Percentiles rank a stretch among this genome's conserved stretches.
These are phyloP conservation scores for Colletotrichum salicis DNA, from an alignment of 2,329 filamentous ascomycete genomes.

Conservation along the genomic window DNA sequence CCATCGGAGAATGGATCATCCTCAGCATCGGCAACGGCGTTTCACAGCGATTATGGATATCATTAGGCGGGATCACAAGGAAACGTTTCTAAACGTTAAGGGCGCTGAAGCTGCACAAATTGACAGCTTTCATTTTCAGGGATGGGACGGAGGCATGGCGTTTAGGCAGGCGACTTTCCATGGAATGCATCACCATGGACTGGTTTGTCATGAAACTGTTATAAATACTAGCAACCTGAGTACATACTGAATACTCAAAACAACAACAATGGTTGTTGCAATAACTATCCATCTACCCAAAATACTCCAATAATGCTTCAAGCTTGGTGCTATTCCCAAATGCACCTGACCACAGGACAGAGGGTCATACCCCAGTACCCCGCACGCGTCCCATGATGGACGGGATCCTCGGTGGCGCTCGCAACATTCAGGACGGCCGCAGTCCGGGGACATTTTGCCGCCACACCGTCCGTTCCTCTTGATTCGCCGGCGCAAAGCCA, in stretches of 20 bases:
- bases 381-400: constrained; percentile 32
- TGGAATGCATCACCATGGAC: constrained; percentile 10
- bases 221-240: not conserved
- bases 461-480: not conserved
- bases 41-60: not conserved
- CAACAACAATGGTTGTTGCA: not conserved
- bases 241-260: not conserved
- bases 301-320: not conserved
- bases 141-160: constrained; percentile 7
- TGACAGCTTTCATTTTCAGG: constrained; percentile 8
- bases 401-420: constrained; percentile 4
- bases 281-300: not conserved
- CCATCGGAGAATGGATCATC: not conserved
- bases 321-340: not conserved
- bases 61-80: not conserved
- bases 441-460: not conserved
- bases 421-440: not conserved
- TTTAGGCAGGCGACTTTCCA: constrained; percentile 1
- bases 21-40: constrained; percentile 27
- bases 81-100: not conserved
- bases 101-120: constrained; percentile 6
- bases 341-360: not conserved
- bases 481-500: constrained; percentile 1
- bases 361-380: constrained; percentile 27
- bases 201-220: not conserved